Evolutionary conservation across 805 yeast species (phyloP), one percentile per base, ranked within the genome.

Genomic region (Metschnikowia aberdeeniae): DNA sequence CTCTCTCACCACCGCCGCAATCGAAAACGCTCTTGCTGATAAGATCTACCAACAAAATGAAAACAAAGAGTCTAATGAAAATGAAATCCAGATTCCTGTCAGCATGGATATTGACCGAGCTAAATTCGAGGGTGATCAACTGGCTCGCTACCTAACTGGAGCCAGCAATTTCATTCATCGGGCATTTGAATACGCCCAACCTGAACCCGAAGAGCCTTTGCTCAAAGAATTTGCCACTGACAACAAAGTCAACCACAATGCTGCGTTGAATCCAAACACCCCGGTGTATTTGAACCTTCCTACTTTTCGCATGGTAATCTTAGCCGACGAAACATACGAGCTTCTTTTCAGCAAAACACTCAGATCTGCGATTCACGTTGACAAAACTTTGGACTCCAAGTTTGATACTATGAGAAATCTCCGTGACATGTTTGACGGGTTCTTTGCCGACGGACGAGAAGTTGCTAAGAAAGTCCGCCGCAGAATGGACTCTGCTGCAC

Each of bases 251-350:
- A 72, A 72, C 24, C 89, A 88, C 40, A 89, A 89, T 59, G 87
- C 81, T 4, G 96, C 96, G 0, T 67, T 89, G 32, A 87, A 89
- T 59, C 96, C 96, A 3, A 73, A 77, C 28, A 78, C 82, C 28
- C 95, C 96, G 1, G 80, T 84, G 8, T 80, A 69, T 46, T 74
- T 90, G 42, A 86, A 85, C 43, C 68, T 89, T 13, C 88, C 98
- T 0, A 89, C 96, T 0, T 92, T 92, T 67, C 72, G 98, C 50
- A 92, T 92, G 99, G 95, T 93, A 1, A 69, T 93, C 5, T 70
- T 92, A 5, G 97, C 98, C 0, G 97, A 90, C 61, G 98, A 89
- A 58, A 86, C 97, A 0, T 85, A 89, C 54, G 98, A 93, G 62
- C 70, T 85, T 34, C 80, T 92, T 50, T 93, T 93, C 66, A 74